Evolutionary conservation across 345 rosid genomes (phyloP), one percentile per base, ranked within the genome.

Genomic region (Hibiscus trionum): DNA sequence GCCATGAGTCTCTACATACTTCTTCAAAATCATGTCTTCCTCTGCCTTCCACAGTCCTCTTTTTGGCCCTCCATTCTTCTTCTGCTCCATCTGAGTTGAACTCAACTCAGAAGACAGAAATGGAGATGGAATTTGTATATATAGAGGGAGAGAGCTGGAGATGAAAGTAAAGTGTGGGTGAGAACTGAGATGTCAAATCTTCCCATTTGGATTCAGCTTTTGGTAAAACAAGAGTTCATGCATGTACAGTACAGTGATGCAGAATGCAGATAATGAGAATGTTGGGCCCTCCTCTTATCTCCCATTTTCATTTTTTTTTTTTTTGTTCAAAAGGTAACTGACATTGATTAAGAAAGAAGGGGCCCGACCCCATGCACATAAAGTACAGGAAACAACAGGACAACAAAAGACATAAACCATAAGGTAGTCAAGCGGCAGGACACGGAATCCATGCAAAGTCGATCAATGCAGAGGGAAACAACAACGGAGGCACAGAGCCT

Each of bases 11-110:
- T 88, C 90, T 0, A 90, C 81, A 31, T 90, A 87, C 33, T 82
- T 82, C 80, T 78, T 88, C 63, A 92, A 79, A 44, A 87, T 82
- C 81, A 82, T 57, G 81, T 92, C 97, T 81, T 90, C 97, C 71
- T 90, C 97, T 29, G 96, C 92, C 70, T 85, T 92, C 97, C 96
- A 92, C 73, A 92, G 72, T 1, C 93, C 97, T 78, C 70, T 12
- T 66, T 66, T 66, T 4, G 68, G 19, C 35, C 11, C 55, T 24
- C 27, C 50, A 14, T 21, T 26, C 14, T 65, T 65, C 8, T 44
- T 12, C 8, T 44, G 15, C 2, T 44, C 46, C 1, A n/a, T 56
- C 55, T 12, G 31, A 39, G 29, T 19, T 61, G 3, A 61, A 37
- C 1, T 19, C 2, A 56, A 56, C 5, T 21, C 16, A 1, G 61